Base-by-base conservation (phyloP, 352 stramenopile genomes). In the Phytophthora aleatoria region DNA sequence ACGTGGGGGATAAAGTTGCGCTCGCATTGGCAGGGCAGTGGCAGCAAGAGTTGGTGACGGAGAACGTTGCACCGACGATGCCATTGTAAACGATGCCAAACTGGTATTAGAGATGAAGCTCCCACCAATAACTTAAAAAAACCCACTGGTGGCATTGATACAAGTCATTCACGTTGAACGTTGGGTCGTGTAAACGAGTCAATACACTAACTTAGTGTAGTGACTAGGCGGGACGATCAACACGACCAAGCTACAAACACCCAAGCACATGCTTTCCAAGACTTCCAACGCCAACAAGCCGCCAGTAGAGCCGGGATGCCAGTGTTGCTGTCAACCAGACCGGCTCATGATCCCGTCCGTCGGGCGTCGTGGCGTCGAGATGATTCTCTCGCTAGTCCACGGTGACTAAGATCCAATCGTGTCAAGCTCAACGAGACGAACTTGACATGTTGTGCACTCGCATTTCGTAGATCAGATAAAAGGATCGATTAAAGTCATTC, bases 381-480 rank as follows among this genome's bases (percentile, higher is more conserved):
- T 61, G 42, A 67, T 43, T 44, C 28, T 69, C 30, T 69, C 61
- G 30, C 55, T 58, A 58, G 54, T 64, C 16, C 11, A 38, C 5
- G 27, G 28, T 2, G 58, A 60, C 24, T 49, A 57, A 63, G 56
- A 57, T 57, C 35, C 57, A 35, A 24, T 65, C 47, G 42, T 60
- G 57, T 57, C 53, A 45, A 43, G 7, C 16, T 13, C 61, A 69
- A 69, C 31, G 8, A 24, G 43, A 69, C 61, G 53, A 69, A 45
- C 42, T 55, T 63, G 44, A 56, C 56, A 57, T 42, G 56, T 50
- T 51, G 45, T 56, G 26, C 24, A 26, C 41, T 61, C 30, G 54
- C 20, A 20, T 20, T 20, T 20, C 20, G 20, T 20, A 20, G 20
- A 20, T 49, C 30, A 58, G 35, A 57, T 57, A 1, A 20, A 20